Percentiles rank a stretch among this genome's conserved stretches.
Evolutionary conservation across 2,329 filamentous ascomycete species (phyloP).

Genomic region (Lachnellula arida): DNA sequence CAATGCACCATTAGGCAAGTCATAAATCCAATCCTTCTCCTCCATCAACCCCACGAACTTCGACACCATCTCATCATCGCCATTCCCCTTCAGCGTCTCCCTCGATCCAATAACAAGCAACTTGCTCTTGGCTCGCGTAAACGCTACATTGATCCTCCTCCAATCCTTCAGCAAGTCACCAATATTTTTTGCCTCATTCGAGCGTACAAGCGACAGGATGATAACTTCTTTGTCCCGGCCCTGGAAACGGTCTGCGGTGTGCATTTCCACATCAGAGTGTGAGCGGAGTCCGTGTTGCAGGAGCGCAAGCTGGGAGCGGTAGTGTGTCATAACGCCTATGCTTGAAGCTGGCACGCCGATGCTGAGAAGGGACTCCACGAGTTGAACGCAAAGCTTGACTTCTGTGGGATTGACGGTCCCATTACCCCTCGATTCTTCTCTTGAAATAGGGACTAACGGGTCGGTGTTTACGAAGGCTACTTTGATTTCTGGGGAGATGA

Average conservation of each 20-base stretch:
- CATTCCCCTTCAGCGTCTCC: slow-evolving; percentile 62
- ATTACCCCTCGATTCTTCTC: slow-evolving; percentile 73
- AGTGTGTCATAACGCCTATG: slow-evolving; percentile 95
- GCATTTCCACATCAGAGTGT: slow-evolving; percentile 73
- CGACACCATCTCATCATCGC: slow-evolving; percentile 65
- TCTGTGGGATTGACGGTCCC: slow-evolving; percentile 88
- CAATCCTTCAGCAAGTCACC: slow-evolving; percentile 89
- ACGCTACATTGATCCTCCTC: slow-evolving; percentile 90
- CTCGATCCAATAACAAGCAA: slow-evolving; percentile 81
- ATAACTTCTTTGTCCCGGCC: slow-evolving; percentile 93
- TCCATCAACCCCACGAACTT: slow-evolving; percentile 76
- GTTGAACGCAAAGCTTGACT: slow-evolving; percentile 68
- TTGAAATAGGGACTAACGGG: slow-evolving; percentile 54
- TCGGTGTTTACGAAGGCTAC: slow-evolving; percentile 92
- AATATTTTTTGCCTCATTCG: slow-evolving; percentile 76
- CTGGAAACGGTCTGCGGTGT: slow-evolving; percentile 96
- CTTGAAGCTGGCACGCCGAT: slow-evolving; percentile 69
- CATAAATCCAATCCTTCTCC: slow-evolving; percentile 70
- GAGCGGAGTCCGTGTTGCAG: slow-evolving; percentile 67
- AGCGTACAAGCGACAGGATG: slow-evolving; percentile 80
- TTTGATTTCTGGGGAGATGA: slow-evolving; percentile 65
- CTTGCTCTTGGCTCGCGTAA: slow-evolving; percentile 90
- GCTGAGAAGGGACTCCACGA: slow-evolving; percentile 73
- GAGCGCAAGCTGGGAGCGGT: slow-evolving; percentile 83
- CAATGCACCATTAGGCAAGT: slow-evolving; percentile 60